Evolutionary conservation across 257 asterid genomes (phyloP).

Genomic region (Nicotiana otophora): DNA sequence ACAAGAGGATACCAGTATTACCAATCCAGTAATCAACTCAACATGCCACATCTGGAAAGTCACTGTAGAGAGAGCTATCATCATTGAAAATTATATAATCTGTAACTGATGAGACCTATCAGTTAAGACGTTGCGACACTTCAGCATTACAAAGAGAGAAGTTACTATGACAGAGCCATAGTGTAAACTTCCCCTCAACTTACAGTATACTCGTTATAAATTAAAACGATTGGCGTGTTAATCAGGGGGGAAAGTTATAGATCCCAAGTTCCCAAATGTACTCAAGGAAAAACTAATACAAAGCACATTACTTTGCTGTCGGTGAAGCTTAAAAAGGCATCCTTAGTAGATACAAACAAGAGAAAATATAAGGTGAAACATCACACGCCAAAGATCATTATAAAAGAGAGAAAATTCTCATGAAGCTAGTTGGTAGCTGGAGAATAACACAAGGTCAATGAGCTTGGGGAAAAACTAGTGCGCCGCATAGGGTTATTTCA

Average conservation of each 20-base stretch:
- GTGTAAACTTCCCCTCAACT: neutral
- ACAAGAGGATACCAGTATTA: conserved; percentile 58
- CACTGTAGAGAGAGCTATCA: conserved; percentile 38
- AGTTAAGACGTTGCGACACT: neutral
- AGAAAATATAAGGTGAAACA: neutral
- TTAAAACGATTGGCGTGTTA: neutral
- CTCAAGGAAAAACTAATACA: neutral
- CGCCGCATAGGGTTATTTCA: too few relatives aligned
- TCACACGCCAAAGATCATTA: neutral
- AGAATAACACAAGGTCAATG: neutral
- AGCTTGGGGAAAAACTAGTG: too few relatives aligned
- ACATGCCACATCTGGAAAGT: conserved; percentile 66
- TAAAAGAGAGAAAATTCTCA: neutral
- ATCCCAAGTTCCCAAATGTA: neutral
- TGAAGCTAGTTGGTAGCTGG: neutral
- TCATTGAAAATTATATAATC: neutral
- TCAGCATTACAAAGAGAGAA: neutral
- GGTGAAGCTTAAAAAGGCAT: neutral
- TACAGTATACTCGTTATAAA: neutral
- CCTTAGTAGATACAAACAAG: neutral
- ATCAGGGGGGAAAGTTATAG: neutral
- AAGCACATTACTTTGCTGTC: neutral
- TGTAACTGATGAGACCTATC: neutral
- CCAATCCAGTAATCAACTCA: conserved; percentile 64
- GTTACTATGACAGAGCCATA: neutral